Evolutionary conservation across 352 stramenopile species (phyloP).

Genomic region (Globisporangium takayamanum): DNA sequence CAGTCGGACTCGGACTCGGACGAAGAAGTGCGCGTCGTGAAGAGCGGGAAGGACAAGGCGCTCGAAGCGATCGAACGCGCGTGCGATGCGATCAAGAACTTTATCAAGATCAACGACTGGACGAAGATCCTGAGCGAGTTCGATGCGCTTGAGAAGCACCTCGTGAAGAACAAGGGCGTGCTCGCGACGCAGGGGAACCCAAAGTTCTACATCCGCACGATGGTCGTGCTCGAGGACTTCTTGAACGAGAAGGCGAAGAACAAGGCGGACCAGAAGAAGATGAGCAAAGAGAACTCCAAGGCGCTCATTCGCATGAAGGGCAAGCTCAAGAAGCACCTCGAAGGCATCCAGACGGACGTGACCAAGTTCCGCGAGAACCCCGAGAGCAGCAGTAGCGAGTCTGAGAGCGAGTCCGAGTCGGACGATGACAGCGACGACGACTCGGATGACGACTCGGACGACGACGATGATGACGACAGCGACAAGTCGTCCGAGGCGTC

Average conservation of each 20-base stretch:
- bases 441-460: conserved; percentile 23
- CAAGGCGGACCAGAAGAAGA: conserved; percentile 96
- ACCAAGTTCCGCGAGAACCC: conserved; percentile 90
- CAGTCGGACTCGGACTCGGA: conserved; percentile 81
- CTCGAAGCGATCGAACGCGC: conserved; percentile 65
- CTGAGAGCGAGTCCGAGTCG: conserved; percentile 25
- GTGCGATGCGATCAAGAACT: conserved; percentile 75
- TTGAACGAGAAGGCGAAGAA: conserved; percentile 90
- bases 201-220: conserved; percentile 90
- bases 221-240: conserved; percentile 93
- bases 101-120: conserved; percentile 96
- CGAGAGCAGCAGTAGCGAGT: conserved; percentile 63
- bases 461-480: conserved; percentile 16
- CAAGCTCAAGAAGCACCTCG: conserved; percentile 95
- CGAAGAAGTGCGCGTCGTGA: conserved; percentile 92
- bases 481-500: too few species aligned
- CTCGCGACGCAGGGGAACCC: conserved; percentile 83
- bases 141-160: conserved; percentile 90
- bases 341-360: conserved; percentile 86
- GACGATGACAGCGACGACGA: conserved; percentile 35
- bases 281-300: conserved; percentile 94
- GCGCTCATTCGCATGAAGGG: conserved; percentile 97
- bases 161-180: conserved; percentile 87
- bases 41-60: conserved; percentile 92
- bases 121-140: conserved; percentile 94